Conservation (phyloP, 495 filamentous ascomycete species). For the Penicillium taxi region DNA sequence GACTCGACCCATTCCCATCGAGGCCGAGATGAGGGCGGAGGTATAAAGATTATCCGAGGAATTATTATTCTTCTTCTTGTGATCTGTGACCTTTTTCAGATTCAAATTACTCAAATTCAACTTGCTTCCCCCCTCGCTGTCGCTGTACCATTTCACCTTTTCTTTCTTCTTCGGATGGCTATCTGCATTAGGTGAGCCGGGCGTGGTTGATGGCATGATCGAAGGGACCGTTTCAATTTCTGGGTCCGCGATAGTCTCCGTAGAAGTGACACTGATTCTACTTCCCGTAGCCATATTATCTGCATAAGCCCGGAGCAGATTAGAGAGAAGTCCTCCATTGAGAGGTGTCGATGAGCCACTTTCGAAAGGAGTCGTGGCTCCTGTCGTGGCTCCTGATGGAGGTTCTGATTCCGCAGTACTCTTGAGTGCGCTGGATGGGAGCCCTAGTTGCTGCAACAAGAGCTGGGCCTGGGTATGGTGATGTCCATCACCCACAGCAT, state of each 20-base stretch:
- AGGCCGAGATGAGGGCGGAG: slow-evolving; percentile 24
- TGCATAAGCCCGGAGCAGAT: slow-evolving; percentile 25
- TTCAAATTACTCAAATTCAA: slow-evolving; percentile 1
- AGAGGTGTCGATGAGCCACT: slow-evolving; percentile 12
- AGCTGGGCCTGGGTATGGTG: slow-evolving; percentile 20
- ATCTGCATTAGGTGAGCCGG: slow-evolving; percentile 15
- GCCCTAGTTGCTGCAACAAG: slow-evolving; percentile 18
- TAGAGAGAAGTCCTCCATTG: slow-evolving; percentile 20
- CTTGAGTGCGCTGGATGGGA: slow-evolving; percentile 2
- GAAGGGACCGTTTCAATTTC: slow-evolving; percentile 15
- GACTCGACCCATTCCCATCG: slow-evolving; percentile 22
- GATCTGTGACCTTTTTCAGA: not conserved
- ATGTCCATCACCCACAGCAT: slow-evolving; percentile 3
- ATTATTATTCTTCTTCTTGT: not conserved
- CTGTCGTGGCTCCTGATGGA: slow-evolving; percentile 12
- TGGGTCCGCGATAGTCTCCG: slow-evolving; percentile 11
- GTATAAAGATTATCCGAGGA: slow-evolving; percentile 18
- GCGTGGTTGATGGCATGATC: slow-evolving; percentile 9
- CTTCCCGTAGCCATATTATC: slow-evolving; percentile 17
- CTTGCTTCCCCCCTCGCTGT: slow-evolving; percentile 5
- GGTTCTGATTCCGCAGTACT: slow-evolving; percentile 6
- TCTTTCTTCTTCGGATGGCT: slow-evolving; percentile 19
- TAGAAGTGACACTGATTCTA: slow-evolving; percentile 19
- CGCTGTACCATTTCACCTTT: slow-evolving; percentile 32
- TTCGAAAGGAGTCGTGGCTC: slow-evolving; percentile 13